A percentile compares a stretch with the other conserved stretches of the same genome.
Evolutionary conservation across 2,329 filamentous ascomycete genomes (phyloP).

Genomic region (Leptographium procerum): DNA sequence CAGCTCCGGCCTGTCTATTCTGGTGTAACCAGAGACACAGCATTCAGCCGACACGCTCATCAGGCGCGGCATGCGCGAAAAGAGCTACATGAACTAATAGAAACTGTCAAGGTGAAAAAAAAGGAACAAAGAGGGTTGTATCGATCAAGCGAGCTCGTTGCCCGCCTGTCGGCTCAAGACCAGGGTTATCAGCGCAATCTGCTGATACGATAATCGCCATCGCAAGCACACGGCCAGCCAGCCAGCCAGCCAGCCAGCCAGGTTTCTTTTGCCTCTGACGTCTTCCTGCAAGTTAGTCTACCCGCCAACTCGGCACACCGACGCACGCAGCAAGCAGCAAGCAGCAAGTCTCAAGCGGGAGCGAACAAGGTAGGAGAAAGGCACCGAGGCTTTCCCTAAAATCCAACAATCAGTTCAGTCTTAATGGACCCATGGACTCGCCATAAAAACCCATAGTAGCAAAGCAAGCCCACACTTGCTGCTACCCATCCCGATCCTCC

Average conservation of each 20-base stretch:
- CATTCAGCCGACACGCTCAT: constrained; percentile 10
- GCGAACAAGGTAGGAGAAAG: neutral
- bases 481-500: neutral
- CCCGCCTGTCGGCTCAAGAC: neutral
- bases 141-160: neutral
- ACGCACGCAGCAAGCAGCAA: neutral
- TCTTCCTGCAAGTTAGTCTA: neutral
- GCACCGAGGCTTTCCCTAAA: neutral
- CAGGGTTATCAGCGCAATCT: neutral
- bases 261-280: neutral
- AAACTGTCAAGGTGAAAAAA: neutral
- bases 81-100: neutral
- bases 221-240: too few relatives aligned
- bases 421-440: neutral
- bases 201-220: neutral
- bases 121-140: neutral
- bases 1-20: constrained; percentile 11
- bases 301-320: neutral
- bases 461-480: neutral
- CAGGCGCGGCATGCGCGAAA: neutral
- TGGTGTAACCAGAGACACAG: constrained; percentile 18
- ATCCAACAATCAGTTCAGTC: neutral
- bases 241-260: too few relatives aligned
- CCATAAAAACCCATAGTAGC: neutral
- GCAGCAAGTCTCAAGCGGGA: neutral